Evolutionary conservation across 352 stramenopile species (phyloP), one percentile per base, ranked within the genome.

Genomic region (Phytophthora boehmeriae): DNA sequence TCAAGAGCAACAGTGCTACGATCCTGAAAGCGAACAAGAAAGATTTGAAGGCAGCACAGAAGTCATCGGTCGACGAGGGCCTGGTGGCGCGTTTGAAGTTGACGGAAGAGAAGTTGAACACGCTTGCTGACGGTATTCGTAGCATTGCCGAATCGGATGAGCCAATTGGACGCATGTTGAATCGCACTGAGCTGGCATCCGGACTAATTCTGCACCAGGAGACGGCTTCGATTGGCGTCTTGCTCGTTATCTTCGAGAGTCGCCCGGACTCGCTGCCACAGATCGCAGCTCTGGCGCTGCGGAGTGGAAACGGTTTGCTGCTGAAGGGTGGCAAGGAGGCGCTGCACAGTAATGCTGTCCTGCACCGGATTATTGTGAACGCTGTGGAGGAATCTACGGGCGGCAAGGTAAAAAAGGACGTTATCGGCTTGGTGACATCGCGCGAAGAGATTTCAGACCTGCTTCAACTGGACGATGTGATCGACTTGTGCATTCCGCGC

Each of bases 221-320:
- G 53, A 98, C 96, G 4, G 87, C 95, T 0, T 91, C 97, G 14
- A 99, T 99, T 66, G 97, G 97, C 25, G 97, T 99, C 27, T 68
- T 99, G 8, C 93, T 99, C 54, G 96, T 99, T 43, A 98, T 99
- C 61, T 99, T 99, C 63, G 97, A 99, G 76, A 98, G 90, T 54
- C 80, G 97, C 14, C 97, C 97, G 11, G 97, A 99, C 72, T 98
- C 88, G 19, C 63, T 98, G 22, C 92, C 94, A 17, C 95, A 99
- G 83, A 99, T 99, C 66, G 93, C 97, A 11, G 88, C 95, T 10
- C 86, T 99, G 1, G 95, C 95, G 20, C 75, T 99, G 35, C 96
- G 96, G 25, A 98, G 88, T 57, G 97, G 96, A 34, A 99, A 99
- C 78, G 96, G 96, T 0, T 63, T 99, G 44, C 64, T 99, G 38